phyloP scores from a whole-genome alignment of 257 asterid genomes.

The Solanum acaule region DNA sequence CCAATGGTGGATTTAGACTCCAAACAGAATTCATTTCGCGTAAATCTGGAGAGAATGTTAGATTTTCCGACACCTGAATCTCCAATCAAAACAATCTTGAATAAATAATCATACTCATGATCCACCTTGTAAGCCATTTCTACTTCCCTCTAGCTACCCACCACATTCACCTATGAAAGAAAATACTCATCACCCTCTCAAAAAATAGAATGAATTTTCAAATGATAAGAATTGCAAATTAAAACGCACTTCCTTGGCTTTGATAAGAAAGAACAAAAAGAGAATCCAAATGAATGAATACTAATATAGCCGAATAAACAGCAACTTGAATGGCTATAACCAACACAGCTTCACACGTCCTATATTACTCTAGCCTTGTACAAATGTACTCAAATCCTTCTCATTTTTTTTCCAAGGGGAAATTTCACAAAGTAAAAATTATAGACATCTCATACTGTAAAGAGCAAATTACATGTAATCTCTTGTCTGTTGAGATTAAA shows the following conservation, averaged over 20 bases:
- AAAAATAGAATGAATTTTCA: neutral
- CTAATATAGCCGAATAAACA: neutral
- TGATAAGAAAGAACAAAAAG: neutral
- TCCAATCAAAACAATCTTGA: constrained; percentile 37
- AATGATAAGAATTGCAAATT: neutral
- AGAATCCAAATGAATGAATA: neutral
- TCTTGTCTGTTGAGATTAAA: no score
- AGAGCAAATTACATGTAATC: no score
- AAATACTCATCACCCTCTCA: neutral
- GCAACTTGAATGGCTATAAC: neutral
- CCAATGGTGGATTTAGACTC: constrained; percentile 47
- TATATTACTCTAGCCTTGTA: neutral
- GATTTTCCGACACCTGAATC: constrained; percentile 44
- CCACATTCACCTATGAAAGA: neutral
- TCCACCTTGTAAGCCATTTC: constrained; percentile 37
- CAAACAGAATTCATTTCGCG: constrained; percentile 34
- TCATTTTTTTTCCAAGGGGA: neutral
- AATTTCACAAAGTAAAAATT: no score
- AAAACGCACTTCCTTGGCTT: neutral
- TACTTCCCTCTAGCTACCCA: neutral
- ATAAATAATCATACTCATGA: constrained; percentile 32
- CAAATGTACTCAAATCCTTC: neutral
- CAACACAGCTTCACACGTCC: neutral
- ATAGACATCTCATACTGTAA: no score
- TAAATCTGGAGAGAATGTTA: constrained; percentile 34